Percentiles rank a stretch among this genome's conserved stretches.
These are phyloP conservation scores for Botrytis elliptica DNA, from an alignment of 2,329 filamentous ascomycete genomes.

Conservation along the genomic window DNA sequence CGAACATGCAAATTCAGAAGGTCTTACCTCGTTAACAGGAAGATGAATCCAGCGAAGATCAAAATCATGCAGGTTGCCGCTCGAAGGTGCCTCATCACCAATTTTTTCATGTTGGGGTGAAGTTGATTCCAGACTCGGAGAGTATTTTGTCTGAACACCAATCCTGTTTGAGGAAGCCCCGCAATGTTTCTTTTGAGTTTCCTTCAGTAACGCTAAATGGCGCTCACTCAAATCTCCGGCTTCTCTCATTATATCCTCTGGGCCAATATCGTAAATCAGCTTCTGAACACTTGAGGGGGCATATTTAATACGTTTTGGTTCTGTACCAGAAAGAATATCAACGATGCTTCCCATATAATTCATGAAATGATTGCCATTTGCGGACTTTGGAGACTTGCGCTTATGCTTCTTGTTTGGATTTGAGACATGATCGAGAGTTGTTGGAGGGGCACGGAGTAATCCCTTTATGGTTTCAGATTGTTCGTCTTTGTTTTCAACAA, in stretches of 20 bases:
- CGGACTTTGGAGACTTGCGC: background rate
- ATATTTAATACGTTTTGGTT: background rate
- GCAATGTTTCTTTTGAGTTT: background rate
- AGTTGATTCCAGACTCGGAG: background rate
- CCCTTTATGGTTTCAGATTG: no score
- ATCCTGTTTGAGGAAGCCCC: fast-evolving
- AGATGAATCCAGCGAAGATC: background rate
- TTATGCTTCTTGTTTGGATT: background rate
- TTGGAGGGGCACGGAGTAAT: background rate
- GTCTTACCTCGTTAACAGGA: background rate
- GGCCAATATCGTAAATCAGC: background rate
- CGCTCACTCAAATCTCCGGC: background rate
- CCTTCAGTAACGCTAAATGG: background rate
- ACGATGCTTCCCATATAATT: background rate
- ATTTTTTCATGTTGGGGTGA: background rate
- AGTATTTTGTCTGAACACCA: background rate
- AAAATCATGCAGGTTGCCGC: background rate
- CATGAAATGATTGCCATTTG: background rate
- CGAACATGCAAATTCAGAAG: background rate
- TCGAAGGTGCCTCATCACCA: no score
- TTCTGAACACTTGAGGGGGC: background rate
- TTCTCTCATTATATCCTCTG: background rate
- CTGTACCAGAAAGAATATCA: background rate
- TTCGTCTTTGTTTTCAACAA: background rate
- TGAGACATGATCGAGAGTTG: background rate